A percentile compares a stretch with the other conserved stretches of the same genome.
phyloP scores from a whole-genome alignment of 495 filamentous ascomycete genomes.

The Trichoderma erinaceum region DNA sequence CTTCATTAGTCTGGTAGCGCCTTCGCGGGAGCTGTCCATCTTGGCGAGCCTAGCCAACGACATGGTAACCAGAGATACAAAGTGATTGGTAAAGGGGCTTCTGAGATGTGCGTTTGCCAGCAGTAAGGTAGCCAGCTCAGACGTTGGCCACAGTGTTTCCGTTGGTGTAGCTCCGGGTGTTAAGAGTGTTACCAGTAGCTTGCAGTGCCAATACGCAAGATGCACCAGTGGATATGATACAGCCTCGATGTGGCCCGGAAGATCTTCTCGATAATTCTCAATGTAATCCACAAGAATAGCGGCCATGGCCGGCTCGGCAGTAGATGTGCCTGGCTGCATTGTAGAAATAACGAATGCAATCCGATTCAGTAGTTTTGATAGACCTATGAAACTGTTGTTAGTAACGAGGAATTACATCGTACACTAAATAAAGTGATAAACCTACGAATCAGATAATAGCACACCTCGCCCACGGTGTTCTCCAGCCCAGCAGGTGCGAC shows the following conservation, averaged over 20 bases:
- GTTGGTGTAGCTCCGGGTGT: slow-evolving; percentile 35
- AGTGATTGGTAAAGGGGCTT: slow-evolving; percentile 68
- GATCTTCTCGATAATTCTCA: slow-evolving; percentile 41
- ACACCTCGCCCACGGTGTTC: slow-evolving; percentile 55
- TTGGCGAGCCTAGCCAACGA: slow-evolving; percentile 60
- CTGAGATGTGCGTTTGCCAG: slow-evolving; percentile 50
- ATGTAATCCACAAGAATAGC: slow-evolving; percentile 20
- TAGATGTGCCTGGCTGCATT: slow-evolving; percentile 3
- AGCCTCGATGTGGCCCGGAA: slow-evolving; percentile 34
- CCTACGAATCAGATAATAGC: slow-evolving; percentile 65
- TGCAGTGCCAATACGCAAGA: slow-evolving; percentile 69
- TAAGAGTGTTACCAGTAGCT: slow-evolving; percentile 55
- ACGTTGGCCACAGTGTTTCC: slow-evolving; percentile 56
- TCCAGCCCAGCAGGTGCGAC: slow-evolving; percentile 58
- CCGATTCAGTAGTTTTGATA: slow-evolving; percentile 30
- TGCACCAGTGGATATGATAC: slow-evolving; percentile 47
- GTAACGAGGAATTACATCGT: neutral
- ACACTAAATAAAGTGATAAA: slow-evolving; percentile 22
- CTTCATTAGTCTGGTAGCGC: slow-evolving; percentile 28
- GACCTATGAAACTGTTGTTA: slow-evolving; percentile 22
- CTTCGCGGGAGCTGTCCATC: slow-evolving; percentile 27
- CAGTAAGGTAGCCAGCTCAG: slow-evolving; percentile 50
- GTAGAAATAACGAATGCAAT: slow-evolving; percentile 28
- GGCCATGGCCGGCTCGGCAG: neutral
- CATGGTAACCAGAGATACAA: slow-evolving; percentile 58